Evolutionary conservation across 352 stramenopile genomes (phyloP).

Genomic region (Pythium coloratum): DNA sequence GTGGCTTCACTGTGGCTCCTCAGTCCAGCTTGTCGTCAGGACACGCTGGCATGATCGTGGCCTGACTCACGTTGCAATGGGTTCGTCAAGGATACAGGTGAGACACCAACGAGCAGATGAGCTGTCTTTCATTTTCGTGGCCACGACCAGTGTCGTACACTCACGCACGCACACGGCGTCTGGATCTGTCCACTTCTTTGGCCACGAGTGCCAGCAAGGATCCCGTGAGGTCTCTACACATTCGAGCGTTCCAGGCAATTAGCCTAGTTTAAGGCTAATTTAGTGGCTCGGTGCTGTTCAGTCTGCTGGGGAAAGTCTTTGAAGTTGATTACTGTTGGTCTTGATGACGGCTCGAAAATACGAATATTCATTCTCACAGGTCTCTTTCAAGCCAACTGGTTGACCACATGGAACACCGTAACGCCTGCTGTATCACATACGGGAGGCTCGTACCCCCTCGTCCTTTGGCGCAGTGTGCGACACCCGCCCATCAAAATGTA

Average conservation of each 20-base stretch:
- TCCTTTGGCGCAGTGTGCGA: not conserved
- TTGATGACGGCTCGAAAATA: not conserved
- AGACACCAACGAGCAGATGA: not conserved
- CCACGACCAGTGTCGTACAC: no score
- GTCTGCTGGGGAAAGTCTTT: not conserved
- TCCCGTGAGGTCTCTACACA: no score
- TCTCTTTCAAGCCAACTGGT: not conserved
- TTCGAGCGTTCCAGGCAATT: no score
- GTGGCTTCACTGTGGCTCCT: no score
- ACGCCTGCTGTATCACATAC: conserved; percentile 1
- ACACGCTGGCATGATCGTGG: no score
- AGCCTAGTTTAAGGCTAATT: not conserved
- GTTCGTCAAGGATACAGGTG: conserved; percentile 2
- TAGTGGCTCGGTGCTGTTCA: not conserved
- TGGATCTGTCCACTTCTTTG: no score
- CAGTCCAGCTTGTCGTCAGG: no score
- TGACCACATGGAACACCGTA: not conserved
- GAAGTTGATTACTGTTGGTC: not conserved
- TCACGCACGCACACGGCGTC: no score
- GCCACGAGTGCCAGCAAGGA: no score
- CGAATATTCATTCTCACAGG: not conserved
- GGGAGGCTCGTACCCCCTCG: not conserved
- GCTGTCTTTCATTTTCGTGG: no score
- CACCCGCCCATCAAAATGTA: not conserved
- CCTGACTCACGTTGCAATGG: not conserved